Base-by-base conservation (phyloP, 2,329 filamentous ascomycete species). In the Ophiostoma fasciatum region DNA sequence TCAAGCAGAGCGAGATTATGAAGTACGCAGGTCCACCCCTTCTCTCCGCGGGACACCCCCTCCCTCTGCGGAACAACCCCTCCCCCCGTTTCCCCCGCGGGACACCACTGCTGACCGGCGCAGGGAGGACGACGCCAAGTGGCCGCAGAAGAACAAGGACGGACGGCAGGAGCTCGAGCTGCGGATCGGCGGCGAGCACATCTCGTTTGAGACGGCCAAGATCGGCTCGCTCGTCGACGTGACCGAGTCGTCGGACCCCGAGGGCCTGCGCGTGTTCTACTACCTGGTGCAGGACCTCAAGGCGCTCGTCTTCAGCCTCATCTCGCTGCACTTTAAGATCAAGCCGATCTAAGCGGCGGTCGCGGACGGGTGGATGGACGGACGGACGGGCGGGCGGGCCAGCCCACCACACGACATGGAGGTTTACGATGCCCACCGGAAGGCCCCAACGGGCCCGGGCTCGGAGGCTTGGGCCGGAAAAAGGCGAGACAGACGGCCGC, bases 121-220 rank as follows among this genome's bases (percentile, higher is more conserved):
- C 47, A 93, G 84, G 64, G 90, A 98, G 75, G 90, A 98, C 54
- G 90, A 98, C 57, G 82, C 78, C 19, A 94, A 94, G 57, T 98
- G 90, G 90, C 90, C 90, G 1, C 84, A 92, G 58, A 98, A 96
- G 72, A 98, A 98, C 64, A 96, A 96, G 62, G 90, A 98, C 50
- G 90, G 90, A 25, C 75, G 88, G 45, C 90, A 98, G 56, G 90
- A 98, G 61, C 68, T 98, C 32, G 90, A 98, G 59, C 94, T 98
- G 40, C 73, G 87, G 33, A 57, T 98, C 38, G 90, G 88, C 28
- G 90, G 81, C 50, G 90, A 98, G 45, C 88, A 96, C 57, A 96
- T 98, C 48, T 92, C 85, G 2, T 98, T 98, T 47, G 90, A 98
- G 87, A 98, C 90, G 21, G 90, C 90, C 25, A 98, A 98, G 62